A percentile compares a stretch with the other conserved stretches of the same genome.
Conservation (phyloP, 306 rosid genomes). For the Betula pendula region DNA sequence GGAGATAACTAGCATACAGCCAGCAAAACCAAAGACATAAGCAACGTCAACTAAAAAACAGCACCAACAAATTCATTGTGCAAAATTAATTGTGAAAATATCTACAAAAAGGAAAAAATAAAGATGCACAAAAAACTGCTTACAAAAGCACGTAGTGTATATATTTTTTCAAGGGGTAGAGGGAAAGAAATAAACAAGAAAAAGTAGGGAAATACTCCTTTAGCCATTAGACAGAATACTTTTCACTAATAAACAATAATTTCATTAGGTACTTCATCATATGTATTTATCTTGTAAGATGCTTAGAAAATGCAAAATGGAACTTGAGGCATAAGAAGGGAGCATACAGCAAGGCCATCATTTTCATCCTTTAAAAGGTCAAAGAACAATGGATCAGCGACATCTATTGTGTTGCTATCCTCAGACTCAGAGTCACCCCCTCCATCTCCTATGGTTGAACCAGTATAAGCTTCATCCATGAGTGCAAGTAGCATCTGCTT, state of each 20-base stretch:
- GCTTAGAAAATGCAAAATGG: background rate
- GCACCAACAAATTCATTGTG: no score
- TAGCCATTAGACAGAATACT: background rate
- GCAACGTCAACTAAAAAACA: background rate
- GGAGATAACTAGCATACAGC: background rate
- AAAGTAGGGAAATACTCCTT: background rate
- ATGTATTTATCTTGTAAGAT: background rate
- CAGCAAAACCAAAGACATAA: background rate
- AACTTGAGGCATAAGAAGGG: conserved; percentile 27
- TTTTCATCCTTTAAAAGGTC: conserved; percentile 97
- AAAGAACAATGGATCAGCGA: conserved; percentile 79
- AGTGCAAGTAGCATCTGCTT: conserved; percentile 93
- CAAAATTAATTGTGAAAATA: no score
- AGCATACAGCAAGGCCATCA: conserved; percentile 88
- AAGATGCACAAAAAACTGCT: no score
- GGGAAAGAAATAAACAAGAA: background rate
- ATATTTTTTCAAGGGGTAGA: background rate
- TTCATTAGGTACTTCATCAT: background rate
- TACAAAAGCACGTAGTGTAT: background rate
- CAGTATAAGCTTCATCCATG: conserved; percentile 99
- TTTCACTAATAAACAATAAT: background rate
- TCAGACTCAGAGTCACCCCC: conserved; percentile 94
- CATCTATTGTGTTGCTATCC: conserved; percentile 73
- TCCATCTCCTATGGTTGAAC: conserved; percentile 89
- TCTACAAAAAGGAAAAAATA: no score